Conservation (phyloP, 2,329 filamentous ascomycete genomes). For the Xylaria sp. region DNA sequence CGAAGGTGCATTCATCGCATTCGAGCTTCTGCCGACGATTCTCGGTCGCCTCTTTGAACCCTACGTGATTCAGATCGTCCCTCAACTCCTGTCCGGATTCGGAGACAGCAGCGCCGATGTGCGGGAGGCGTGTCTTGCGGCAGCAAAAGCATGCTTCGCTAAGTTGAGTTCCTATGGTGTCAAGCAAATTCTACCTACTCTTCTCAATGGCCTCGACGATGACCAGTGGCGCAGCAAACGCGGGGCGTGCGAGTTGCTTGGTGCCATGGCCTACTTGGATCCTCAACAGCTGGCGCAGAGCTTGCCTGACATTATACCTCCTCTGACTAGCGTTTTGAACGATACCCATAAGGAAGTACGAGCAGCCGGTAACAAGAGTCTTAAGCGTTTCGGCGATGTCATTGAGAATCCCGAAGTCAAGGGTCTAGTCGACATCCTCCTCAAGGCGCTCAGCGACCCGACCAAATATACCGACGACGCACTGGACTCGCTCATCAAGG, state of each 20-base stretch:
- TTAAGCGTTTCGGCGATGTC: slow-evolving; percentile 97
- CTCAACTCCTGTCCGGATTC: slow-evolving; percentile 82
- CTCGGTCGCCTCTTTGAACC: slow-evolving; percentile 89
- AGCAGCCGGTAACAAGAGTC: slow-evolving; percentile 82
- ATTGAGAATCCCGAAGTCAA: slow-evolving; percentile 98
- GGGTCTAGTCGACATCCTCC: slow-evolving; percentile 78
- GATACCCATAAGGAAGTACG: slow-evolving; percentile 98
- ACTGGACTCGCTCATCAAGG: slow-evolving; percentile 88
- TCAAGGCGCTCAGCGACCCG: slow-evolving; percentile 94
- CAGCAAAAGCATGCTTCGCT: slow-evolving; percentile 90
- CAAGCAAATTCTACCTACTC: slow-evolving; percentile 84
- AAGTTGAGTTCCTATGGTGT: slow-evolving; percentile 93
- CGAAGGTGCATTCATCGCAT: slow-evolving; percentile 82
- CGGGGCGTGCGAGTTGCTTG: slow-evolving; percentile 91
- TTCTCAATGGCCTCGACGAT: slow-evolving; percentile 88
- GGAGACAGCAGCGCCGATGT: slow-evolving; percentile 86
- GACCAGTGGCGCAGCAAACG: slow-evolving; percentile 98
- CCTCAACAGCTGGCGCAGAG: slow-evolving; percentile 89
- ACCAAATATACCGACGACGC: slow-evolving; percentile 97
- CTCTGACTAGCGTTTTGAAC: slow-evolving; percentile 86
- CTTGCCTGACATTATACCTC: slow-evolving; percentile 93
- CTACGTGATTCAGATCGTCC: slow-evolving; percentile 92
- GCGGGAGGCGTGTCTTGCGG: slow-evolving; percentile 85
- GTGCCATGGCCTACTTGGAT: slow-evolving; percentile 97
- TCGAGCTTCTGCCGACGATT: slow-evolving; percentile 81